A percentile compares a stretch with the other conserved stretches of the same genome.
Conservation (phyloP, 371 early-diverging fungal species). For the Actinomortierella ambigua region DNA sequence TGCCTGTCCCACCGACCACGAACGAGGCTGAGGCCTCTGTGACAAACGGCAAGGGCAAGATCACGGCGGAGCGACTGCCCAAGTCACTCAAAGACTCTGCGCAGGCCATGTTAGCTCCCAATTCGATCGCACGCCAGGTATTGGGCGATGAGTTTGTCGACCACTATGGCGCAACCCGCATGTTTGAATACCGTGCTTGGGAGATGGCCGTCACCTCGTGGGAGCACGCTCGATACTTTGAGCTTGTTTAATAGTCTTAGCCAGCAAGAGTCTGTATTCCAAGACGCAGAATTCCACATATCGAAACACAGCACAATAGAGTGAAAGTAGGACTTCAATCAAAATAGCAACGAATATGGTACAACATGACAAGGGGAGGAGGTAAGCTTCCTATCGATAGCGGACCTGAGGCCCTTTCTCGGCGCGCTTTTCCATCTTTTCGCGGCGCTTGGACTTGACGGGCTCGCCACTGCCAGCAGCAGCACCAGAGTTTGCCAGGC, state of each 20-base stretch:
- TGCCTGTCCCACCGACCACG: constrained; percentile 52
- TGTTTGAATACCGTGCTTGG: constrained; percentile 79
- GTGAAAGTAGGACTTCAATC: too few relatives aligned
- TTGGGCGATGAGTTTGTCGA: constrained; percentile 84
- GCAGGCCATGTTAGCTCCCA: constrained; percentile 62
- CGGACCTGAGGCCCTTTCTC: constrained; percentile 49
- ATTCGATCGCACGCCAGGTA: constrained; percentile 74
- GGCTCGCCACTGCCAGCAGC: constrained; percentile 25
- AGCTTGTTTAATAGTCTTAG: constrained; percentile 62
- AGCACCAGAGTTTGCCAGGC: constrained; percentile 15
- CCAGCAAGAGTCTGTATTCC: too few relatives aligned
- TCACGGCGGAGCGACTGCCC: constrained; percentile 57
- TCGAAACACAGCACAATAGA: too few relatives aligned
- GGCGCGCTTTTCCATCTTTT: constrained; percentile 63
- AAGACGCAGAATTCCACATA: too few relatives aligned
- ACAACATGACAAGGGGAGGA: too few relatives aligned
- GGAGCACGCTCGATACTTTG: constrained; percentile 79
- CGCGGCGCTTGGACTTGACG: constrained; percentile 63
- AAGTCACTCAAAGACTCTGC: constrained; percentile 72
- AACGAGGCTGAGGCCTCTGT: constrained; percentile 5
- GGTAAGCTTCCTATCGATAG: too few relatives aligned
- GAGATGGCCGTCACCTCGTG: constrained; percentile 77
- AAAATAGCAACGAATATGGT: too few relatives aligned
- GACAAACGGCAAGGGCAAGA: constrained; percentile 11
- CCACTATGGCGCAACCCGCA: constrained; percentile 73